Percentiles rank a stretch among this genome's conserved stretches.
Evolutionary conservation across 306 rosid genomes (phyloP).

Genomic region (apple (Malus domestica)): ASM211411v1 NC_041790.1:25928501-25929000

Average conservation of each 20-base stretch:
- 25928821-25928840: constrained; percentile 86
- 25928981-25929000: neutral
- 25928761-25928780: constrained; percentile 34
- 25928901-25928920: neutral
- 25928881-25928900: neutral
- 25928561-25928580: constrained; percentile 5
- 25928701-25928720: constrained; percentile 34
- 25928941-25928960: constrained; percentile 4
- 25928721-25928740: constrained; percentile 45
- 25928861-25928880: constrained; percentile 10
- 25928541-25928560: neutral
- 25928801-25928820: constrained; percentile 57
- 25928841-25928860: constrained; percentile 60
- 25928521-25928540: constrained; percentile 25
- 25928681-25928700: neutral
- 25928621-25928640: neutral
- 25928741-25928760: constrained; percentile 52
- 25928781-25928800: constrained; percentile 48
- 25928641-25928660: neutral
- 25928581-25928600: neutral
- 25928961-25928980: neutral
- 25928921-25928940: neutral
- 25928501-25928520: constrained; percentile 36
- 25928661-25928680: neutral
- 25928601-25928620: neutral